These are phyloP conservation scores for Juglanconis sp. DNA, from an alignment of 2,329 filamentous ascomycete species.

Conservation along the genomic window DNA sequence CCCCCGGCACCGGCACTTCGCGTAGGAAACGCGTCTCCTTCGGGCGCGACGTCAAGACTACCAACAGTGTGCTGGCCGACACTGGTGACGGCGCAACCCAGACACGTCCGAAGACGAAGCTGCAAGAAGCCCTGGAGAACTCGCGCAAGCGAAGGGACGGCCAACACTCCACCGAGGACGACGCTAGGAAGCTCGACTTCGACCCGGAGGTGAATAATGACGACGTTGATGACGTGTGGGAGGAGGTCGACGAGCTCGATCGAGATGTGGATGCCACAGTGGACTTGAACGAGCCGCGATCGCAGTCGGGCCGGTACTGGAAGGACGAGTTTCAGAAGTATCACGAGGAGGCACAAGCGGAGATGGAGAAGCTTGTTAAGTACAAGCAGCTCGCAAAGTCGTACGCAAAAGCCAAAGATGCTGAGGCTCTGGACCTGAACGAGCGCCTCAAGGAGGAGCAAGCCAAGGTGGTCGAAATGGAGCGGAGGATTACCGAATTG, in stretches of 20 bases:
- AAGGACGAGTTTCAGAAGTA: slow-evolving; percentile 75
- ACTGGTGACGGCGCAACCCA: slow-evolving; percentile 21
- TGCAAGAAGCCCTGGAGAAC: slow-evolving; percentile 46
- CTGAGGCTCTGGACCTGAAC: slow-evolving; percentile 63
- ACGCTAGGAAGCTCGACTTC: slow-evolving; percentile 52
- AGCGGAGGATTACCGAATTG: slow-evolving; percentile 59
- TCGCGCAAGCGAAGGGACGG: slow-evolving; percentile 29
- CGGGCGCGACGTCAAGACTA: slow-evolving; percentile 50
- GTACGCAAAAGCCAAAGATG: slow-evolving; percentile 75
- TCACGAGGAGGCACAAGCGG: slow-evolving; percentile 65
- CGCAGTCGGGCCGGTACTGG: slow-evolving; percentile 75
- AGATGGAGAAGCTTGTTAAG: slow-evolving; percentile 73
- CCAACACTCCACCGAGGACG: slow-evolving; percentile 27
- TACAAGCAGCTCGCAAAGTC: slow-evolving; percentile 79
- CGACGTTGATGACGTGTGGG: slow-evolving; percentile 46
- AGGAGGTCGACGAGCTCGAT: slow-evolving; percentile 45
- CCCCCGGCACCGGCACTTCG: slow-evolving; percentile 59
- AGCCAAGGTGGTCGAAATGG: slow-evolving; percentile 60
- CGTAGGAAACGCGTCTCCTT: slow-evolving; percentile 65
- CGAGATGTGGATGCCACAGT: slow-evolving; percentile 62
- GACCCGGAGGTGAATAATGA: slow-evolving; percentile 29
- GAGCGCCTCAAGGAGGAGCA: slow-evolving; percentile 67
- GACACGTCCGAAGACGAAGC: slow-evolving; percentile 36
- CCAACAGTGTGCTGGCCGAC: slow-evolving; percentile 27
- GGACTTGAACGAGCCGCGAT: slow-evolving; percentile 71